Evolutionary conservation across 108 stramenopile genomes (phyloP), one percentile per base, ranked within the genome.

Genomic region (Fragilariopsis cylindrus): DNA sequence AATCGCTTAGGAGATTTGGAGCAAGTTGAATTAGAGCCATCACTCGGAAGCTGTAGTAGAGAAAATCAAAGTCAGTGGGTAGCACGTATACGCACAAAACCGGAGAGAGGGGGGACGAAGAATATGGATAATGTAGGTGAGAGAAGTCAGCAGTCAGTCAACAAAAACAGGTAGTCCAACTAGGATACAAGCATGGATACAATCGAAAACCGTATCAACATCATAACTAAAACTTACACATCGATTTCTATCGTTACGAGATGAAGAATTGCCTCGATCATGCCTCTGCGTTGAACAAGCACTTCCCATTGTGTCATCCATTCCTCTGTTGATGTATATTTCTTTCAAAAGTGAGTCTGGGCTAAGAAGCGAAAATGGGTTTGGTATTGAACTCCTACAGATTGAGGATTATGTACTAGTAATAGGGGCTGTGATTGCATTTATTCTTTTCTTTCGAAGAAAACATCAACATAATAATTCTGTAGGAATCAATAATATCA

Each of bases 271-370:
- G 62, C 76, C 77, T 64, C 84, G 73, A 19, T 81, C 47, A 12
- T 46, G 65, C 44, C 65, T 42, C 15, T 65, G 84, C 57, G 66
- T 74, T 18, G 88, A 89, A 69, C 88, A 89, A 52, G 82, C 66
- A 41, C 83, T 81, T 74, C 89, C 89, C 89, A 60, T 60, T 40
- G 87, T 90, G 70, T 69, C 80, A 48, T 42, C 74, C 84, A 84
- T 84, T 53, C 52, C 69, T 60, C 21, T 30, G 1, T 12, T 30
- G 30, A 30, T 30, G 1, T 6, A 30, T 11, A 11, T 40, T 9
- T 2, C 15, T 11, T 21, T 2, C 30, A 11, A 60, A 11, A 21
- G n/a, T 15, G 9, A 16, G 15, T 21, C 11, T 60, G 11, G n/a
- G n/a, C 15, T 15, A 15, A 16, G 11, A 39, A 16, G 39, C 9